Percentiles rank a stretch among this genome's conserved stretches.
These are phyloP conservation scores for Triticum monococcum DNA, from an alignment of 176 grass and related monocot species.

Conservation along the genomic window DNA sequence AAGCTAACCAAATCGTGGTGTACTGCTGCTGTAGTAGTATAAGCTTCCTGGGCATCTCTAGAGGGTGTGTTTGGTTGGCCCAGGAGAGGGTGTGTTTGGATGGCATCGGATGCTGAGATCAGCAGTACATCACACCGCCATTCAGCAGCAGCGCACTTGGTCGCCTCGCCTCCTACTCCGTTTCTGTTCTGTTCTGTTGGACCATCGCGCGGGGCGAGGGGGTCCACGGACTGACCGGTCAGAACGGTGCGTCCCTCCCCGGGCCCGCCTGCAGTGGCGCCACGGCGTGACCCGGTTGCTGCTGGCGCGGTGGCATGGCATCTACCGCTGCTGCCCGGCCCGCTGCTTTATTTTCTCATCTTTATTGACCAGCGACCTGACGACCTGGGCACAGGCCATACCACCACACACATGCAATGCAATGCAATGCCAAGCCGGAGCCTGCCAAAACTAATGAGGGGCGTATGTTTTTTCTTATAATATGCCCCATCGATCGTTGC, in stretches of 20 bases:
- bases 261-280: neutral
- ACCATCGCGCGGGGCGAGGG: neutral
- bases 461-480: too few species aligned
- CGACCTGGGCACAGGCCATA: neutral
- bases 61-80: neutral
- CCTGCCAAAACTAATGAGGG: too few species aligned
- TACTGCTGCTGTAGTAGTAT: too few species aligned
- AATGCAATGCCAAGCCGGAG: too few species aligned
- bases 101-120: slow-evolving; percentile 45
- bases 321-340: neutral
- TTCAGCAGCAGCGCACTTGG: slow-evolving; percentile 8
- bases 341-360: slow-evolving; percentile 19
- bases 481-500: too few species aligned
- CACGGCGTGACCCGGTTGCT: neutral
- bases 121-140: slow-evolving; percentile 3
- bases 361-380: slow-evolving; percentile 56
- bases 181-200: slow-evolving; percentile 4
- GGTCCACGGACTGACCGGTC: neutral
- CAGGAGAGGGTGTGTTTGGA: neutral
- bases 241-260: neutral
- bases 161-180: neutral
- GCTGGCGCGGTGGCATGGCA: slow-evolving; percentile 29
- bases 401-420: neutral
- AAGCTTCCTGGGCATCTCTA: neutral
- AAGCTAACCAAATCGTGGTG: slow-evolving; percentile 16